Conservation (phyloP, 1,139 yeast species). For the Candida frijolesensis region DNA sequence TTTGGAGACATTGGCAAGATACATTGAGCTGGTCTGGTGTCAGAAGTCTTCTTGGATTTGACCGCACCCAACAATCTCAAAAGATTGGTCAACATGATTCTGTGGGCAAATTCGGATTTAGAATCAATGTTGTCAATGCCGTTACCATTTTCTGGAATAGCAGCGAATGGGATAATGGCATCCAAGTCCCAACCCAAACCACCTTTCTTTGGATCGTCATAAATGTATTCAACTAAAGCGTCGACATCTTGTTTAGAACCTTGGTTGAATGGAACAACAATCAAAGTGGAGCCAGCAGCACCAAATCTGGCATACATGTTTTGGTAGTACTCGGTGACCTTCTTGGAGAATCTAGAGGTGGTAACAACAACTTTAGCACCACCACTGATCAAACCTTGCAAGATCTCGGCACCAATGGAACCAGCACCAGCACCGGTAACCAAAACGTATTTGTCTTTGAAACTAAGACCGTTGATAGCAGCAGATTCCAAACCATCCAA, state of each 20-base stretch:
- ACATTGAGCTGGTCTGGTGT: slow-evolving; percentile 98
- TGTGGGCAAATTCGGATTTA: slow-evolving; percentile 94
- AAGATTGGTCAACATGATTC: slow-evolving; percentile 96
- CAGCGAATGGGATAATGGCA: slow-evolving; percentile 95
- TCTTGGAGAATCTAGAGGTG: slow-evolving; percentile 91
- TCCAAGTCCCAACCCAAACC: slow-evolving; percentile 99
- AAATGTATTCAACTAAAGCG: slow-evolving; percentile 81
- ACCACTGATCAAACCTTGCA: slow-evolving; percentile 94
- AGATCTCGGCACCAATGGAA: slow-evolving; percentile 95
- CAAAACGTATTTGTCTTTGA: slow-evolving; percentile 84
- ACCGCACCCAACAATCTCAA: slow-evolving; percentile 90
- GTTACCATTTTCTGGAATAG: slow-evolving; percentile 97
- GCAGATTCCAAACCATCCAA: slow-evolving; percentile 91
- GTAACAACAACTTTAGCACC: slow-evolving; percentile 98
- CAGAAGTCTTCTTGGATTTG: slow-evolving; percentile 81
- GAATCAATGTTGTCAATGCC: slow-evolving; percentile 93
- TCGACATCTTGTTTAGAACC: slow-evolving; percentile 94
- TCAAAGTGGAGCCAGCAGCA: slow-evolving; percentile 85
- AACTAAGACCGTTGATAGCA: slow-evolving; percentile 90
- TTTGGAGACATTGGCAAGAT: slow-evolving; percentile 95
- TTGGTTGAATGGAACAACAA: slow-evolving; percentile 98
- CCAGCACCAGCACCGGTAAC: slow-evolving; percentile 99
- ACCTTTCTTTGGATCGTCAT: slow-evolving; percentile 77
- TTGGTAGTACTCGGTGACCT: slow-evolving; percentile 95
- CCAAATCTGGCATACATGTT: slow-evolving; percentile 90